Conservation (phyloP, 805 yeast species). For the Zygoascus ofunaensis region DNA sequence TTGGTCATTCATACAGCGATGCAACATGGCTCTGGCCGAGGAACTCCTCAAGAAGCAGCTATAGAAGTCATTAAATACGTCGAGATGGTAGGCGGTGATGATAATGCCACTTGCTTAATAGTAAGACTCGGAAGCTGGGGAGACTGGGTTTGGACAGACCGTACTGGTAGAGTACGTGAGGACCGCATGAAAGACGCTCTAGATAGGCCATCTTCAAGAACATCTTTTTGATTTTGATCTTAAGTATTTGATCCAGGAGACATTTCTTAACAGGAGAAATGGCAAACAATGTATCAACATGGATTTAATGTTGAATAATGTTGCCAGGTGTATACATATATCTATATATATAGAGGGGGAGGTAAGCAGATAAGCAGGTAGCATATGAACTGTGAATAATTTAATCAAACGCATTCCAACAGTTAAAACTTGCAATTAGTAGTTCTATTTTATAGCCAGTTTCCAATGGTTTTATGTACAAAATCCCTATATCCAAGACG, state of each 20-base stretch:
- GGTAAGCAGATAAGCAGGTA: too few species aligned
- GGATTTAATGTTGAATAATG: too few species aligned
- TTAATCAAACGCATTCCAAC: too few species aligned
- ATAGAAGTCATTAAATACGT: conserved; percentile 76
- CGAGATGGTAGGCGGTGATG: conserved; percentile 83
- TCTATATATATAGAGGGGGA: not conserved
- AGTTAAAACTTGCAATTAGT: too few species aligned
- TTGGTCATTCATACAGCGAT: conserved; percentile 58
- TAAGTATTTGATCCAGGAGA: too few species aligned
- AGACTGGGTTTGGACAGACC: conserved; percentile 63
- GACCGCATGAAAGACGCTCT: conserved; percentile 45
- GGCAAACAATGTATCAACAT: too few species aligned
- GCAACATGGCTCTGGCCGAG: conserved; percentile 48
- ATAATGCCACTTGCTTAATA: conserved; percentile 89
- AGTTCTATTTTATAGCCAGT: too few species aligned
- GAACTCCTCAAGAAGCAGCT: conserved; percentile 80
- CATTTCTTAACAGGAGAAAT: too few species aligned
- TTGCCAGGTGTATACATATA: too few species aligned
- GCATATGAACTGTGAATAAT: too few species aligned
- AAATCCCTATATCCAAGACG: too few species aligned
- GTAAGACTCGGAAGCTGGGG: conserved; percentile 87
- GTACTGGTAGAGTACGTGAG: conserved; percentile 77
- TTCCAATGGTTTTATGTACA: too few species aligned
- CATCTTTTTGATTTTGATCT: not conserved
- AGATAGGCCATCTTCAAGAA: conserved; percentile 7